Evolutionary conservation across 495 filamentous ascomycete genomes (phyloP).

Genomic region (Tuber umbilicatum): DNA sequence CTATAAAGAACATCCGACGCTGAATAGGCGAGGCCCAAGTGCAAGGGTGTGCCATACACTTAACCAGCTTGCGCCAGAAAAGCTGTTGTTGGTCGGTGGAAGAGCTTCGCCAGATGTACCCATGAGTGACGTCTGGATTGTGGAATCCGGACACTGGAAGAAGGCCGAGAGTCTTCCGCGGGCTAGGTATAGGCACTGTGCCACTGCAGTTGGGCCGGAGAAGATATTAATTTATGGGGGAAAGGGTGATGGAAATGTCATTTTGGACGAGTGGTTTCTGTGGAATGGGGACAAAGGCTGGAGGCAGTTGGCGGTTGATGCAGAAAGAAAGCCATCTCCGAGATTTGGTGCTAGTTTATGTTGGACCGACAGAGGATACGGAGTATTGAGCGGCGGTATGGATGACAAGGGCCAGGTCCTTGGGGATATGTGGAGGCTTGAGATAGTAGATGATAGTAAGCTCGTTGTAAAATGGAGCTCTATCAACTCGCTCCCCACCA

Average conservation of each 20-base stretch:
- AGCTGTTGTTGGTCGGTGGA: constrained; percentile 67
- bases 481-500: constrained; percentile 35
- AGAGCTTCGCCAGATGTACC: constrained; percentile 63
- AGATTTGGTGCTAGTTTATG: constrained; percentile 47
- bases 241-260: constrained; percentile 52
- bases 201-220: constrained; percentile 50
- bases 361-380: constrained; percentile 42
- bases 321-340: constrained; percentile 28
- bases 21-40: constrained; percentile 39
- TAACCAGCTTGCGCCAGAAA: constrained; percentile 50
- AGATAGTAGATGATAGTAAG: constrained; percentile 22
- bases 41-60: constrained; percentile 72
- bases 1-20: neutral
- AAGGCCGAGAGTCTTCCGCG: constrained; percentile 56
- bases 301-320: constrained; percentile 44
- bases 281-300: constrained; percentile 56
- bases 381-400: constrained; percentile 38
- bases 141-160: constrained; percentile 55
- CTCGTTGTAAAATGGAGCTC: constrained; percentile 34
- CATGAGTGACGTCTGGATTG: constrained; percentile 66
- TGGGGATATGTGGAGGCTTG: constrained; percentile 39
- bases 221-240: constrained; percentile 64
- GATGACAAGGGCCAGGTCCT: constrained; percentile 35
- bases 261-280: constrained; percentile 58
- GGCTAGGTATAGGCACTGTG: constrained; percentile 67